phyloP scores from a whole-genome alignment of 1,284 basidiomycete species.

The Cystobasidium slooffiae region DNA sequence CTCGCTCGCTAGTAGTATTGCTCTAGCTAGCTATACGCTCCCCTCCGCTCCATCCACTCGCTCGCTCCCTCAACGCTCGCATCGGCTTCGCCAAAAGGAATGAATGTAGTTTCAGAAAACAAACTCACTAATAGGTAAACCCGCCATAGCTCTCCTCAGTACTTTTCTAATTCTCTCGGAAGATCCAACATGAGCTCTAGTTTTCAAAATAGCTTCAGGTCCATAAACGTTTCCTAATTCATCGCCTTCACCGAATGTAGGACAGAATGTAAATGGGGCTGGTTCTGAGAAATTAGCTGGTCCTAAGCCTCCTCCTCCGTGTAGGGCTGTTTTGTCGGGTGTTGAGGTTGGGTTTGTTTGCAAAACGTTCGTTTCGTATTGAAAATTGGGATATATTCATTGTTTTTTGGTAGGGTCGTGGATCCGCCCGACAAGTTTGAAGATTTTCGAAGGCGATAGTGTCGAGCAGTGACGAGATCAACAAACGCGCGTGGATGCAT shows the following conservation, averaged over 20 bases:
- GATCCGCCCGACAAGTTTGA: no score
- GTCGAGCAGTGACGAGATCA: no score
- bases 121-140: constrained; percentile 69
- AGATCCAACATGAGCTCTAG: constrained; percentile 76
- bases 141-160: constrained; percentile 79
- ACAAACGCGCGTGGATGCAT: no score
- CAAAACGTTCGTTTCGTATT: neutral
- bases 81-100: neutral
- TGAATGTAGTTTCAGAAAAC: neutral
- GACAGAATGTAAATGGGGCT: constrained; percentile 84
- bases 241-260: constrained; percentile 80
- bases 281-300: constrained; percentile 61
- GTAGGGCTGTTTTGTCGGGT: constrained; percentile 34
- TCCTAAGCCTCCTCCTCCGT: constrained; percentile 50
- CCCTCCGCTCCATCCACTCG: no score
- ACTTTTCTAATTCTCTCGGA: constrained; percentile 82
- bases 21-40: no score
- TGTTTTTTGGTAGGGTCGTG: no score
- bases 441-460: no score
- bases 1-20: no score
- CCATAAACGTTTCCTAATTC: constrained; percentile 77
- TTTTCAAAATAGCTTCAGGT: constrained; percentile 73
- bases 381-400: neutral
- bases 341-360: neutral
- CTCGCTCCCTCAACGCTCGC: neutral